Conservation (phyloP, 495 filamentous ascomycete species). For the Parathielavia appendiculata region DNA sequence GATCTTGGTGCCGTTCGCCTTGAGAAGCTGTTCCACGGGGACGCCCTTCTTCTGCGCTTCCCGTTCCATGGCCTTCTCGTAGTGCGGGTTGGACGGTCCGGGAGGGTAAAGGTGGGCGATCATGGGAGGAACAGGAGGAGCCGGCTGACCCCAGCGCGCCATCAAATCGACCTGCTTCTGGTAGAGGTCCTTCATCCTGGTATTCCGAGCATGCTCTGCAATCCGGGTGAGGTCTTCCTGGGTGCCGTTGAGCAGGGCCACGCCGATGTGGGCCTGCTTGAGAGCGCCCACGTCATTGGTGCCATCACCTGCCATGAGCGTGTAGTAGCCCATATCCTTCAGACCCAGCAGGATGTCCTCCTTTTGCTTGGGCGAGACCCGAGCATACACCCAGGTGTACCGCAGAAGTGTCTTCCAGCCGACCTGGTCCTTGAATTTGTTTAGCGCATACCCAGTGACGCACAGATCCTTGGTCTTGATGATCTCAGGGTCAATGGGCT, state of each 20-base stretch:
- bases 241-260: slow-evolving; percentile 92
- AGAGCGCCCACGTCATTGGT: slow-evolving; percentile 97
- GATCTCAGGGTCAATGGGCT: slow-evolving; percentile 76
- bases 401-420: slow-evolving; percentile 67
- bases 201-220: slow-evolving; percentile 83
- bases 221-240: slow-evolving; percentile 86
- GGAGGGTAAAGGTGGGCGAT: slow-evolving; percentile 95
- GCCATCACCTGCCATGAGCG: slow-evolving; percentile 97
- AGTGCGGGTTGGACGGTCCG: slow-evolving; percentile 89
- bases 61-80: slow-evolving; percentile 82
- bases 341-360: slow-evolving; percentile 95
- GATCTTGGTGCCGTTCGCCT: slow-evolving; percentile 43
- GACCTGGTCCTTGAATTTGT: slow-evolving; percentile 79
- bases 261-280: slow-evolving; percentile 97
- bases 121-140: slow-evolving; percentile 78
- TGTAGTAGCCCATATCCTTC: slow-evolving; percentile 95
- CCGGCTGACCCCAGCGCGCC: slow-evolving; percentile 85
- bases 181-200: slow-evolving; percentile 97
- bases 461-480: slow-evolving; percentile 86
- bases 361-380: slow-evolving; percentile 97
- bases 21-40: slow-evolving; percentile 39
- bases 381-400: slow-evolving; percentile 95
- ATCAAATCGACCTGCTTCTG: slow-evolving; percentile 91
- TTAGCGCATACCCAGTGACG: slow-evolving; percentile 89
- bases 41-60: slow-evolving; percentile 72